Evolutionary conservation across 2,329 filamentous ascomycete genomes (phyloP).

Genomic region (Penicillium janthinellum): DNA sequence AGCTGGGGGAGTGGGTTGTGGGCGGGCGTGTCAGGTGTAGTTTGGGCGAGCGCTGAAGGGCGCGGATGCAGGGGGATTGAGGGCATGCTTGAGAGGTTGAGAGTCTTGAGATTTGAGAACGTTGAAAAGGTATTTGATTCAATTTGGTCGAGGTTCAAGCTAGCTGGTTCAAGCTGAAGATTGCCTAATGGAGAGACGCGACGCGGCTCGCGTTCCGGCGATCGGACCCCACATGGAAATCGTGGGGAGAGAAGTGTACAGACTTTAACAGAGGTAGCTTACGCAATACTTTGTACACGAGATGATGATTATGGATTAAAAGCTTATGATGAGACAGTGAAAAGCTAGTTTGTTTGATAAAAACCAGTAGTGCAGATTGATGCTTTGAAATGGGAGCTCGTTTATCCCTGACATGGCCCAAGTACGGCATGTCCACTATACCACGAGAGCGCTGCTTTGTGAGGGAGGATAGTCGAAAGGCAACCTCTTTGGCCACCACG

Average conservation of each 20-base stretch:
- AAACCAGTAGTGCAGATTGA: background rate
- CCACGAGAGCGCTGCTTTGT: too few species aligned
- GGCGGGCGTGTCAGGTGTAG: background rate
- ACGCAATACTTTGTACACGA: background rate
- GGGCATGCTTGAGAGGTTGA: constrained; percentile 35
- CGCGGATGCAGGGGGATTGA: constrained; percentile 43
- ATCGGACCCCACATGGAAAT: constrained; percentile 17
- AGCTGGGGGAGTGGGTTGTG: constrained; percentile 72
- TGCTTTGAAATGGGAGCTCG: background rate
- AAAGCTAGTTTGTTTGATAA: background rate
- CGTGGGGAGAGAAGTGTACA: background rate
- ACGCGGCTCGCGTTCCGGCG: constrained; percentile 19
- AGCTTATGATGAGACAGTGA: background rate
- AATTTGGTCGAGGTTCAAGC: background rate
- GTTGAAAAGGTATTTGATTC: background rate
- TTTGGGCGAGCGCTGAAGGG: constrained; percentile 13
- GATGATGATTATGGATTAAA: background rate
- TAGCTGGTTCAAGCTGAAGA: background rate
- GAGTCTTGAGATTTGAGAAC: background rate
- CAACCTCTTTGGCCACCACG: too few species aligned
- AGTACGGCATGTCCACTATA: too few species aligned
- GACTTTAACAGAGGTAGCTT: background rate
- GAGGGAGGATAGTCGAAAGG: too few species aligned
- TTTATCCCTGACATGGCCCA: too few species aligned
- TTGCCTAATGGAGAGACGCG: constrained; percentile 9